These are phyloP conservation scores for Globisporangium emineosum DNA, from an alignment of 352 stramenopile species.

Conservation along the genomic window DNA sequence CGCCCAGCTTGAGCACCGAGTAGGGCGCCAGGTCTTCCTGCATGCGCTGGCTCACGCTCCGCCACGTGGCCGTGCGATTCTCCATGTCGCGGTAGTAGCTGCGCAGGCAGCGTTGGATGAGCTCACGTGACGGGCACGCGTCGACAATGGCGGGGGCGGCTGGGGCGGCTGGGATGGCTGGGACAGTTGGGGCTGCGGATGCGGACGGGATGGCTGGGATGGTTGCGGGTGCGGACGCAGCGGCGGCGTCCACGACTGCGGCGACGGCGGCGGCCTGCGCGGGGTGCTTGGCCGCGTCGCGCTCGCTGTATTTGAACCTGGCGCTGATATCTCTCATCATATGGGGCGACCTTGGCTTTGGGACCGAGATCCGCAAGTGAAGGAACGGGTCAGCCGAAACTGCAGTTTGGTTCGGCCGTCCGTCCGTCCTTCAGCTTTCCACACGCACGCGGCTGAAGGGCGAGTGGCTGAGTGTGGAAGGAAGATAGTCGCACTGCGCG, in stretches of 20 bases:
- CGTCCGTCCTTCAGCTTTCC: neutral
- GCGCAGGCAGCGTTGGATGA: slow-evolving; percentile 60
- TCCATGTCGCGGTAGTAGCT: slow-evolving; percentile 55
- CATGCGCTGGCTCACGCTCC: slow-evolving; percentile 44
- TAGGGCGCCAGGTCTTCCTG: slow-evolving; percentile 54
- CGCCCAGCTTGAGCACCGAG: slow-evolving; percentile 70
- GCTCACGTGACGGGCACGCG: slow-evolving; percentile 47
- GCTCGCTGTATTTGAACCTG: slow-evolving; percentile 72
- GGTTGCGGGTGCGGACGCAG: slow-evolving; percentile 4
- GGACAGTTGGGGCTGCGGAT: neutral
- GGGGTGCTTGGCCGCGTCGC: slow-evolving; percentile 12
- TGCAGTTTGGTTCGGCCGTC: slow-evolving; percentile 7
- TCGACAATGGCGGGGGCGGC: neutral
- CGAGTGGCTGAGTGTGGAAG: neutral
- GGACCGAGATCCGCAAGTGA: slow-evolving; percentile 12
- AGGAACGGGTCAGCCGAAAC: neutral
- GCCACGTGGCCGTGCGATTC: slow-evolving; percentile 20
- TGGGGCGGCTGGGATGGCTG: no score
- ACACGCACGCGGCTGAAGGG: neutral
- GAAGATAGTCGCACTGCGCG: neutral
- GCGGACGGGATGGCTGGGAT: no score
- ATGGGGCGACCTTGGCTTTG: slow-evolving; percentile 5
- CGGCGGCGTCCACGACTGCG: slow-evolving; percentile 4
- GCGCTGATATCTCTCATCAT: slow-evolving; percentile 68
- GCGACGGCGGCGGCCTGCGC: slow-evolving; percentile 4